Percentiles rank a stretch among this genome's conserved stretches.
Evolutionary conservation across 768 basidiomycete genomes (phyloP).

Genomic region (Lepiota venenata): DNA sequence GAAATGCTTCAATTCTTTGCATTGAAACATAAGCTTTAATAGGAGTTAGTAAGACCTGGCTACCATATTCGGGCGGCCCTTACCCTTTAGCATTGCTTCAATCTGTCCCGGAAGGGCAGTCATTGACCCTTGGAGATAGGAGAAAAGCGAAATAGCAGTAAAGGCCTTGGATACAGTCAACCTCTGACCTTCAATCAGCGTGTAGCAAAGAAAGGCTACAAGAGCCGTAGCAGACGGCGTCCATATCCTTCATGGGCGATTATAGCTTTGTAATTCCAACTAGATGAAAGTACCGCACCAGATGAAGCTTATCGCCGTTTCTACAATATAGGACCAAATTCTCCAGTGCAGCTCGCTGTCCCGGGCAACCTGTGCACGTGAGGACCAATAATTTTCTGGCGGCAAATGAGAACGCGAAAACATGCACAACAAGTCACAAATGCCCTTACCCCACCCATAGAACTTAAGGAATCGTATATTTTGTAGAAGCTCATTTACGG

Average conservation of each 20-base stretch:
- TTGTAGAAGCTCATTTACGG: slow-evolving; percentile 75
- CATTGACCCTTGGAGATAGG: slow-evolving; percentile 68
- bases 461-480: slow-evolving; percentile 72
- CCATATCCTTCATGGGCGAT: slow-evolving; percentile 50
- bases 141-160: slow-evolving; percentile 75
- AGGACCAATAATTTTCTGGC: slow-evolving; percentile 59
- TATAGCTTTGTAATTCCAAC: slow-evolving; percentile 5
- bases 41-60: slow-evolving; percentile 10
- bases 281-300: slow-evolving; percentile 34
- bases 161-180: slow-evolving; percentile 81
- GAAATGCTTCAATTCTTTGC: slow-evolving; percentile 73
- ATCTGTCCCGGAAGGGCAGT: slow-evolving; percentile 59
- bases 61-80: slow-evolving; percentile 8
- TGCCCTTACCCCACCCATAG: slow-evolving; percentile 65
- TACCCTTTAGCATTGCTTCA: slow-evolving; percentile 62
- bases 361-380: slow-evolving; percentile 47
- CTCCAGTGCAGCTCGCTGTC: slow-evolving; percentile 67
- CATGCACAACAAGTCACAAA: not conserved
- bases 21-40: slow-evolving; percentile 68
- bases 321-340: slow-evolving; percentile 58
- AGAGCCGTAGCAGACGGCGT: slow-evolving; percentile 69
- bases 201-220: slow-evolving; percentile 61
- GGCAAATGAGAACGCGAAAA: slow-evolving; percentile 3
- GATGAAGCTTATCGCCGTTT: slow-evolving; percentile 63
- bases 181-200: slow-evolving; percentile 57